Conservation (phyloP, 2,329 filamentous ascomycete genomes). For the Boeremia exigua region DNA sequence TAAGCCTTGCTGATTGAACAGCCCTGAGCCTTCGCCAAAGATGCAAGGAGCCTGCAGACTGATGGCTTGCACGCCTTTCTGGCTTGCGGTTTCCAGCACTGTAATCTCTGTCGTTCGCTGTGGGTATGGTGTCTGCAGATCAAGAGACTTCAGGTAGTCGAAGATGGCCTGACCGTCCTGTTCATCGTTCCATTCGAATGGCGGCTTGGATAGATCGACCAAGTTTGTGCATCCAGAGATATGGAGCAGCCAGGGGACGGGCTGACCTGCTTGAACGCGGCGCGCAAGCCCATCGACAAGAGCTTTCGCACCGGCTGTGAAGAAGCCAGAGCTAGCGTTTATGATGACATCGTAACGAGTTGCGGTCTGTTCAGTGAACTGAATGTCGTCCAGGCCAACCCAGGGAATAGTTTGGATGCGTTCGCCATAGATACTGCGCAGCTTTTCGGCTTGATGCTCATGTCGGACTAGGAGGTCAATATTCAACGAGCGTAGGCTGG, state of each 20-base stretch:
- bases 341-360: conserved; percentile 25
- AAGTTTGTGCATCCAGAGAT: conserved; percentile 26
- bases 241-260: conserved; percentile 21
- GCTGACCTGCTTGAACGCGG: conserved; percentile 10
- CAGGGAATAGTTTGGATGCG: conserved; percentile 18
- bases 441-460: conserved; percentile 10
- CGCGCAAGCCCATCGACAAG: conserved; percentile 24
- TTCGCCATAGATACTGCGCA: conserved; percentile 13
- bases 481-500: conserved; percentile 16
- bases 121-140: conserved; percentile 14
- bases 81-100: conserved; percentile 15
- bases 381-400: conserved; percentile 18
- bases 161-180: conserved; percentile 12
- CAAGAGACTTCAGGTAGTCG: conserved; percentile 15
- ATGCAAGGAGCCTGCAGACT: conserved; percentile 24
- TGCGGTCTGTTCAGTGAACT: conserved; percentile 19
- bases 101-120: conserved; percentile 23
- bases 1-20: conserved; percentile 21
- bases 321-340: conserved; percentile 23
- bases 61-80: conserved; percentile 20
- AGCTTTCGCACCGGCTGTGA: conserved; percentile 18
- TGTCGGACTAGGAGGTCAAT: conserved; percentile 22
- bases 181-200: conserved; percentile 25
- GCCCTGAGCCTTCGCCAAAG: conserved; percentile 24
- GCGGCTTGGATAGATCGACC: conserved; percentile 15